Percentiles rank a stretch among this genome's conserved stretches.
Conservation (phyloP, 176 grass and related monocot genomes). For the Microstegium vimineum region DNA sequence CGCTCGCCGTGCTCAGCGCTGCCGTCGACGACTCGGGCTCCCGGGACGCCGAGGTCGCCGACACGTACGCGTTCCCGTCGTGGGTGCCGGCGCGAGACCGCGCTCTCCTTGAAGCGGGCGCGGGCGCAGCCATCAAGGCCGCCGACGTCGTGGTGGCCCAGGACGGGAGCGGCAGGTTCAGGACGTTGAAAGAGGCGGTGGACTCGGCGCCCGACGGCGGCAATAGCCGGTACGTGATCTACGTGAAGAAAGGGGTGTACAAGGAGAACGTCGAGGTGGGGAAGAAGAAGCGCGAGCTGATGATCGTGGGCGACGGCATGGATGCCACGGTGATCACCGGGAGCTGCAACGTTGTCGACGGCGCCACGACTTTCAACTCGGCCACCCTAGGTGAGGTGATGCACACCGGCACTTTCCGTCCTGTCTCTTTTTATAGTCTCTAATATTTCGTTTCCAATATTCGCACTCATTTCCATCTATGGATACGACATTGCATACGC, state of each 20-base stretch:
- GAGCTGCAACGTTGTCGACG: slow-evolving; percentile 52
- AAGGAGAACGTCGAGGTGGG: slow-evolving; percentile 47
- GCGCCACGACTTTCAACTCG: slow-evolving; percentile 54
- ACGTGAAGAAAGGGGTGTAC: slow-evolving; percentile 60
- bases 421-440: background rate
- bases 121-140: background rate
- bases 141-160: slow-evolving; percentile 51
- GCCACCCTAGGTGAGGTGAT: slow-evolving; percentile 59
- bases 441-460: background rate
- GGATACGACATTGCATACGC: too few species aligned
- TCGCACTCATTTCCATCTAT: background rate
- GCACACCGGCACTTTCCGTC: background rate
- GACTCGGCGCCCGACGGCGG: slow-evolving; percentile 39
- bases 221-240: slow-evolving; percentile 47
- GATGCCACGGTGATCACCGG: slow-evolving; percentile 59
- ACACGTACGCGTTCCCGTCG: slow-evolving; percentile 6
- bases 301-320: slow-evolving; percentile 63
- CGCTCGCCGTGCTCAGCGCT: slow-evolving; percentile 52
- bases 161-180: slow-evolving; percentile 55
- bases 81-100: slow-evolving; percentile 38
- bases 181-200: slow-evolving; percentile 50
- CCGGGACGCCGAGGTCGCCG: background rate
- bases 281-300: slow-evolving; percentile 54
- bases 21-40: too few species aligned
- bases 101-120: slow-evolving; percentile 1